These are phyloP conservation scores for Mycena leptocephala DNA, from an alignment of 768 basidiomycete genomes.

Conservation along the genomic window DNA sequence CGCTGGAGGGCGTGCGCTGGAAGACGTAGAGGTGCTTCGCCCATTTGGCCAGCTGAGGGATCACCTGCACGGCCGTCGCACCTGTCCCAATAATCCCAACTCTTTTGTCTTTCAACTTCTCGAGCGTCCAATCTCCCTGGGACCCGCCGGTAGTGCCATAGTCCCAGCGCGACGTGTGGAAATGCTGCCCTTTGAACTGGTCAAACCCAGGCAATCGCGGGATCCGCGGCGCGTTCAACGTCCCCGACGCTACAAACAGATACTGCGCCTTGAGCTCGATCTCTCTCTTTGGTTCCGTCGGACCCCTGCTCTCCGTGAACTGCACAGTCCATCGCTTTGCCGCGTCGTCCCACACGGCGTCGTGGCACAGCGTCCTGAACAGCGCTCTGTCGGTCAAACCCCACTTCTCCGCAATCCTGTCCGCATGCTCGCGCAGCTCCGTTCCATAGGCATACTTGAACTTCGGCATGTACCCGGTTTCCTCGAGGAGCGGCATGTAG, in stretches of 20 bases:
- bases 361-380: slow-evolving; percentile 15
- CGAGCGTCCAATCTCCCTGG: not conserved
- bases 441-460: slow-evolving; percentile 34
- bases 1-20: slow-evolving; percentile 35
- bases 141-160: slow-evolving; percentile 26
- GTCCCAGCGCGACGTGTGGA: slow-evolving; percentile 37
- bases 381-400: slow-evolving; percentile 28
- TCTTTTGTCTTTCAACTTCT: slow-evolving; percentile 24
- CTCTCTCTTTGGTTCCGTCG: not conserved
- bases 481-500: slow-evolving; percentile 39
- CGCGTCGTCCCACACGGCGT: slow-evolving; percentile 11
- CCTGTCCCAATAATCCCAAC: slow-evolving; percentile 37
- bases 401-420: slow-evolving; percentile 35
- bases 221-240: slow-evolving; percentile 22
- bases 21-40: slow-evolving; percentile 37
- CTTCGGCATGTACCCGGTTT: slow-evolving; percentile 35
- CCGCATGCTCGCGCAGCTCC: slow-evolving; percentile 34
- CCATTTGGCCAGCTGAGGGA: slow-evolving; percentile 32
- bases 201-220: slow-evolving; percentile 25
- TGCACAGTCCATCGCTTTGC: slow-evolving; percentile 6
- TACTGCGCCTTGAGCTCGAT: slow-evolving; percentile 1
- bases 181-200: slow-evolving; percentile 13
- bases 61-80: slow-evolving; percentile 36
- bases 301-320: slow-evolving; percentile 12
- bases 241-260: slow-evolving; percentile 13